Conservation (phyloP, 305 asterid species). For the Vinca major region DNA sequence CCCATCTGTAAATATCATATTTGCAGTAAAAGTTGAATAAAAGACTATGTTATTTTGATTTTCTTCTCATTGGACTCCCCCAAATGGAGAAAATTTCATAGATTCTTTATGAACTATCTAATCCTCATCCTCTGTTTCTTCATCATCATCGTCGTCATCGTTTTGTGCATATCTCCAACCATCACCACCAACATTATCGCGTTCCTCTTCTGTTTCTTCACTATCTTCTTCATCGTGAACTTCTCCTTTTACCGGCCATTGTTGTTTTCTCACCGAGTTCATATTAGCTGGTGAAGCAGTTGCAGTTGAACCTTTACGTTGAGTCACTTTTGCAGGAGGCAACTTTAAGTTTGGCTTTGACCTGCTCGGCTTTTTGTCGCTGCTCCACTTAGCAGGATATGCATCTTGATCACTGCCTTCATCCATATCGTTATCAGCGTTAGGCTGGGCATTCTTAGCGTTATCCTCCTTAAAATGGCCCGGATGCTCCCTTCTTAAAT, state of each 20-base stretch:
- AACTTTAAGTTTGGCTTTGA: constrained; percentile 57
- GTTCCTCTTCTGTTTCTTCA: constrained; percentile 94
- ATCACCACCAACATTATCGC: constrained; percentile 58
- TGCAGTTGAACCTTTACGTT: constrained; percentile 41
- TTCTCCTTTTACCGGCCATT: constrained; percentile 59
- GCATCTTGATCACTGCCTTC: constrained; percentile 81
- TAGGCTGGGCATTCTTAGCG: constrained; percentile 37
- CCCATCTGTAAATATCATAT: not conserved
- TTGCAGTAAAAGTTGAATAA: not conserved
- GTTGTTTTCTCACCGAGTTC: constrained; percentile 39
- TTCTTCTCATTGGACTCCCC: too few relatives aligned
- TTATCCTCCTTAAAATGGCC: constrained; percentile 83
- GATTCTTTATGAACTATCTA: constrained; percentile 17
- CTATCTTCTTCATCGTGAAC: constrained; percentile 75
- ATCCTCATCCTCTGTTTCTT: constrained; percentile 89
- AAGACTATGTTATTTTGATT: not conserved
- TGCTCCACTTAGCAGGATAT: constrained; percentile 44
- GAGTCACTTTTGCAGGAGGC: constrained; percentile 68
- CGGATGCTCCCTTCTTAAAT: constrained; percentile 80
- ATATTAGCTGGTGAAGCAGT: constrained; percentile 37
- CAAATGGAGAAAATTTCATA: not conserved
- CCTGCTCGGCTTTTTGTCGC: constrained; percentile 46
- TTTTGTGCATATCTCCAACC: constrained; percentile 66
- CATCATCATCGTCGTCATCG: constrained; percentile 79
- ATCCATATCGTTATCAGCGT: constrained; percentile 55